phyloP scores from a whole-genome alignment of 1,139 yeast species.

The Geotrichum klebahnii region DNA sequence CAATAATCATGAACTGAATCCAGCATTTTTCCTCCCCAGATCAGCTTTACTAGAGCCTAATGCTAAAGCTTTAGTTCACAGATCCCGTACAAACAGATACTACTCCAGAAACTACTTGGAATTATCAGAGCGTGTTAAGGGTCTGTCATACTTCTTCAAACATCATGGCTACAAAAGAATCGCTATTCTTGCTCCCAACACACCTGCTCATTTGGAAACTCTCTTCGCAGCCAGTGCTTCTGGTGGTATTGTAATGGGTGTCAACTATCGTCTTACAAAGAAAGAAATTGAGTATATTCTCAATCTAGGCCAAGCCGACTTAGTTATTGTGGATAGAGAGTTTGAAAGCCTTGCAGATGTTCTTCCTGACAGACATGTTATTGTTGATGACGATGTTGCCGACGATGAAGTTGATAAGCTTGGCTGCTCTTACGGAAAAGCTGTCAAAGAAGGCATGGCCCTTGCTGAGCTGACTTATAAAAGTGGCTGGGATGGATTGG shows the following conservation, averaged over 20 bases:
- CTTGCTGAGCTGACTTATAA: slow-evolving; percentile 22
- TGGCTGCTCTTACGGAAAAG: slow-evolving; percentile 31
- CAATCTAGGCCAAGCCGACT: slow-evolving; percentile 37
- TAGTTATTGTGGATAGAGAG: slow-evolving; percentile 39
- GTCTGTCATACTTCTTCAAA: slow-evolving; percentile 37
- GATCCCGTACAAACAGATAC: slow-evolving; percentile 29
- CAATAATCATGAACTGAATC: slow-evolving; percentile 38
- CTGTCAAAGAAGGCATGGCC: slow-evolving; percentile 31
- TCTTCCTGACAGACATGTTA: slow-evolving; percentile 24
- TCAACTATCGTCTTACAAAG: slow-evolving; percentile 38
- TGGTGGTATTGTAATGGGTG: slow-evolving; percentile 39
- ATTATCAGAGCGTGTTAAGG: slow-evolving; percentile 35
- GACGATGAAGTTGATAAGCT: slow-evolving; percentile 25
- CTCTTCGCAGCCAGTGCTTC: slow-evolving; percentile 39
- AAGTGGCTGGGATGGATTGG: slow-evolving; percentile 30
- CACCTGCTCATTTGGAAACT: slow-evolving; percentile 42
- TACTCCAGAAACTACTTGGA: slow-evolving; percentile 35
- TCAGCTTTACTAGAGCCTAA: slow-evolving; percentile 40
- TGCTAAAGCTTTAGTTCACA: slow-evolving; percentile 38
- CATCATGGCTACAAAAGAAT: slow-evolving; percentile 32
- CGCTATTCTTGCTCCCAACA: slow-evolving; percentile 40
- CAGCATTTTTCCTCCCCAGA: slow-evolving; percentile 39
- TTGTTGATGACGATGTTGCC: slow-evolving; percentile 36
- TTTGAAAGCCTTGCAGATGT: slow-evolving; percentile 32
- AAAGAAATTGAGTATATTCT: slow-evolving; percentile 38